Percentiles rank a stretch among this genome's conserved stretches.
Evolutionary conservation across 768 basidiomycete species (phyloP).

Genomic region (Auricularia auricula-judae): DNA sequence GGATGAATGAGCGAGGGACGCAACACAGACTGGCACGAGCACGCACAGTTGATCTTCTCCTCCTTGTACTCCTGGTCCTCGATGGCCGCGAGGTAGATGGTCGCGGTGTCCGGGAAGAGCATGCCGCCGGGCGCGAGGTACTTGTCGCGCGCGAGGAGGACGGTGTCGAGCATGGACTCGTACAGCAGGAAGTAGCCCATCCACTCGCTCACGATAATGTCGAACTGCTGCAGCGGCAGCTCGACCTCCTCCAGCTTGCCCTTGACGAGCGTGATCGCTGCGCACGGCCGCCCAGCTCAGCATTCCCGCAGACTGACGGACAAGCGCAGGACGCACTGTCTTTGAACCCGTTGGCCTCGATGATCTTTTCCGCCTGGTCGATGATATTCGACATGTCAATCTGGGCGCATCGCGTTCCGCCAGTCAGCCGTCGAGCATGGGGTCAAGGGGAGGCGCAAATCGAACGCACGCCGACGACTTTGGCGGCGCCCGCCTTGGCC

Average conservation of each 20-base stretch:
- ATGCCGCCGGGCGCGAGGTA: conserved; percentile 86
- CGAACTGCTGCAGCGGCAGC: conserved; percentile 83
- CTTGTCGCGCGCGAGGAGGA: conserved; percentile 91
- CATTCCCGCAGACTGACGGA: background rate
- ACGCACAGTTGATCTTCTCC: conserved; percentile 97
- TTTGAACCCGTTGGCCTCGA: conserved; percentile 92
- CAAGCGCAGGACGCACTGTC: conserved; percentile 51
- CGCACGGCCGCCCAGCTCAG: background rate
- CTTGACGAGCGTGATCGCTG: conserved; percentile 91
- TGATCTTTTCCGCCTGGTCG: conserved; percentile 95
- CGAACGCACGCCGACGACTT: conserved; percentile 76
- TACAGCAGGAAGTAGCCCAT: conserved; percentile 99
- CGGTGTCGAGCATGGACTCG: conserved; percentile 99
- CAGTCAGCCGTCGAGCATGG: background rate
- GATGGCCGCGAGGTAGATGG: conserved; percentile 88
- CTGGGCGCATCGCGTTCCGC: conserved; percentile 24
- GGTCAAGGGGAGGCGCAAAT: conserved; percentile 3
- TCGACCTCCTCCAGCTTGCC: conserved; percentile 93
- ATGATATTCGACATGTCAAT: conserved; percentile 99
- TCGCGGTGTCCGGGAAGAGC: conserved; percentile 94
- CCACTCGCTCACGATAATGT: conserved; percentile 99
- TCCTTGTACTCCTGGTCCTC: conserved; percentile 99
- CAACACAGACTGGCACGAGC: background rate
- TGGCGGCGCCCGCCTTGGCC: conserved; percentile 87
- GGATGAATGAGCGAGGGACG: background rate